Evolutionary conservation across 116 monocot species (phyloP).

Genomic region (Zostera marina): DNA sequence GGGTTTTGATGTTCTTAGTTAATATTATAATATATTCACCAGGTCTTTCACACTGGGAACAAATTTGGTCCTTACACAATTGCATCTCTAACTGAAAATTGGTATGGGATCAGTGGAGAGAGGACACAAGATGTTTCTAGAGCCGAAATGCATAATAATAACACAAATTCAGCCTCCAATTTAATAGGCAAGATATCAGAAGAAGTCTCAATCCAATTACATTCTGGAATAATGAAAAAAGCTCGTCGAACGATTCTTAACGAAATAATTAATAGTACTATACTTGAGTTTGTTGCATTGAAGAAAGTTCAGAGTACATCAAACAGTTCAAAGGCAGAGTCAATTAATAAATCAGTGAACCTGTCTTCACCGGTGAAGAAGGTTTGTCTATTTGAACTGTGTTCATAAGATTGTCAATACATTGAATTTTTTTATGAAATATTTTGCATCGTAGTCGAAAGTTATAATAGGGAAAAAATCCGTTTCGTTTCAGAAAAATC

Average conservation of each 20-base stretch:
- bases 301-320: constrained; percentile 38
- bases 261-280: constrained; percentile 54
- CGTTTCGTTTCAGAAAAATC: constrained; percentile 5
- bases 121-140: constrained; percentile 8
- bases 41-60: constrained; percentile 63
- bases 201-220: constrained; percentile 53
- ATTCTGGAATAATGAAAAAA: constrained; percentile 66
- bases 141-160: constrained; percentile 9
- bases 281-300: constrained; percentile 56
- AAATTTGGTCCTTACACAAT: constrained; percentile 66
- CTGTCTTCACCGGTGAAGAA: constrained; percentile 8
- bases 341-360: constrained; percentile 2
- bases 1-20: constrained; percentile 1
- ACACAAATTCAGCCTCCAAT: constrained; percentile 13
- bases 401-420: background rate
- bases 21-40: background rate
- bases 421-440: constrained; percentile 2
- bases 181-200: constrained; percentile 41
- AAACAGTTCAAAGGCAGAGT: constrained; percentile 1
- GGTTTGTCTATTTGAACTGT: background rate
- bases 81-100: constrained; percentile 50
- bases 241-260: constrained; percentile 54
- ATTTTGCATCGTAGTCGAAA: constrained; percentile 22
- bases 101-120: constrained; percentile 19
- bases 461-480: constrained; percentile 10